Evolutionary conservation across 2,329 filamentous ascomycete species (phyloP).

Genomic region (Colletotrichum sidae): DNA sequence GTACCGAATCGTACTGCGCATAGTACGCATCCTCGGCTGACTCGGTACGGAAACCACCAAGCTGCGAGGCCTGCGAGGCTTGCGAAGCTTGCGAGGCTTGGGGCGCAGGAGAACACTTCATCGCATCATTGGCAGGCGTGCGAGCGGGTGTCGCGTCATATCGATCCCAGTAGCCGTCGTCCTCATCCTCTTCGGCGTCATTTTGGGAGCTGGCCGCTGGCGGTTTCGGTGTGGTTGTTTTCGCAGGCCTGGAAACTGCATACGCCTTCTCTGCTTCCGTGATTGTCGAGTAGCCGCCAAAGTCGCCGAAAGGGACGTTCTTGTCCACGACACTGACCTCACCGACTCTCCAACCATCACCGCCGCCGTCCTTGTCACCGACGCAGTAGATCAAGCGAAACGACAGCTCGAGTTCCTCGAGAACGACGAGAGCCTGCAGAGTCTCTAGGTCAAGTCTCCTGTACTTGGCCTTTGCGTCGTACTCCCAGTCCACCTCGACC

Average conservation of each 20-base stretch:
- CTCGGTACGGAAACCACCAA: constrained; percentile 41
- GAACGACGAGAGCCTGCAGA: constrained; percentile 73
- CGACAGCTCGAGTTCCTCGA: constrained; percentile 71
- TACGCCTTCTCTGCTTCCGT: constrained; percentile 71
- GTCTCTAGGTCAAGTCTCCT: constrained; percentile 81
- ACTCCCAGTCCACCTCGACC: constrained; percentile 78
- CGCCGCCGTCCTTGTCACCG: constrained; percentile 69
- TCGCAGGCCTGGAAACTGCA: constrained; percentile 46
- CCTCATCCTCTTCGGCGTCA: constrained; percentile 66
- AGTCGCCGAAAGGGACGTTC: constrained; percentile 65
- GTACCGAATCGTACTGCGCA: constrained; percentile 80
- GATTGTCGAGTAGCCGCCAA: constrained; percentile 64
- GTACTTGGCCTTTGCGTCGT: constrained; percentile 72
- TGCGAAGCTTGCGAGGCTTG: constrained; percentile 40
- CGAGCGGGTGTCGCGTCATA: constrained; percentile 78
- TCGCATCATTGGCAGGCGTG: constrained; percentile 56
- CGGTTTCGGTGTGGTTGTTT: constrained; percentile 24
- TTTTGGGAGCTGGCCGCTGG: constrained; percentile 35
- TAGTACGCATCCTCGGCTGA: constrained; percentile 78
- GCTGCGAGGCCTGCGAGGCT: constrained; percentile 43
- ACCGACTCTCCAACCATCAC: constrained; percentile 77
- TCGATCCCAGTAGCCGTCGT: constrained; percentile 83
- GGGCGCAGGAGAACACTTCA: constrained; percentile 73
- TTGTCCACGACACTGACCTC: constrained; percentile 74
- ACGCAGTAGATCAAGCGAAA: constrained; percentile 78